Base-by-base conservation (phyloP, 805 yeast species). In the Isabelozyma rhagii region DNA sequence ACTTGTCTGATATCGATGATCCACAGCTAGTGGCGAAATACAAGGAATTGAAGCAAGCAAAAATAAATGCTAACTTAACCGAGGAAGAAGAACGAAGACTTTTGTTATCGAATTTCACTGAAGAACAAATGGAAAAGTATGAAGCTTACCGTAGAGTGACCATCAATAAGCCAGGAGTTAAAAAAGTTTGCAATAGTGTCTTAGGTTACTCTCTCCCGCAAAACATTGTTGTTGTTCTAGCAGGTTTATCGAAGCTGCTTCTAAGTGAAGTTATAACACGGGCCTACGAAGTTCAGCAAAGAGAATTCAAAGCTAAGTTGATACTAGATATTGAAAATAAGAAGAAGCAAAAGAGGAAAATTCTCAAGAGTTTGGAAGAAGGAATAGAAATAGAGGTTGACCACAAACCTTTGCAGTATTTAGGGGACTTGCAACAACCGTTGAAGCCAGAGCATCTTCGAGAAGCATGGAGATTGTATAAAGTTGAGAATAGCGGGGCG, bases 181-280 rank as follows among this genome's bases (percentile, higher is more conserved):
- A 87, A 65, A 88, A 87, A 63, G 72, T 91, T 21, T 92, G 96
- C 10, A 84, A 86, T 57, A 80, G 87, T 27, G 86, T 87, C 0
- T 72, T 89, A 45, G 91, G 90, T 41, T 96, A 91, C 63, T 82
- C 85, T 43, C 83, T 91, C 9, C 84, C 93, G 1, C 88, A 81
- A 50, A 87, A 87, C 53, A 85, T 90, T 18, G 87, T 96, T 0
- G 84, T 89, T 47, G 84, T 90, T 8, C 67, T 92, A 44, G 88
- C 93, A 5, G 97, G 97, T 64, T 79, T 90, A 48, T 87, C 96
- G 2, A 92, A 92, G 63, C 87, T 89, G 57, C 85, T 89, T 63
- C 79, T 91, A n/a, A 96, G 97, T 10, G 97, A 92, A 58, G 79
- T 92, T 14, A 86, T 92, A 10, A 96, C 92, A 53, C 76, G 82